These are phyloP conservation scores for Clarireedia sp. DNA, from an alignment of 2,329 filamentous ascomycete genomes.

Conservation along the genomic window DNA sequence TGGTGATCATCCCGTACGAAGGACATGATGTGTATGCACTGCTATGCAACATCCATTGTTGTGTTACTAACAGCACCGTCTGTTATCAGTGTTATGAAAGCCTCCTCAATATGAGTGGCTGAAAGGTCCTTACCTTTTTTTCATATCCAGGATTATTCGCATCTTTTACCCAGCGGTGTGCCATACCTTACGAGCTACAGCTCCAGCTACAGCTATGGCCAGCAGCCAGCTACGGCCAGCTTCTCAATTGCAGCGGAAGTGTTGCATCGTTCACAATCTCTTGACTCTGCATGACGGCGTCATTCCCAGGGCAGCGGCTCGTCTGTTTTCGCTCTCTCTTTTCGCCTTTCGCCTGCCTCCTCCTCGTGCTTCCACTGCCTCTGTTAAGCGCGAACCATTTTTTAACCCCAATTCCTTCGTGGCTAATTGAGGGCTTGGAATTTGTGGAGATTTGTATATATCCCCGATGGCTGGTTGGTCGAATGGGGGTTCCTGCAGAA, in stretches of 20 bases:
- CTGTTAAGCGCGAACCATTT: conserved; percentile 3
- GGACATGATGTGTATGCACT: not conserved
- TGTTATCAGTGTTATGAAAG: conserved; percentile 5
- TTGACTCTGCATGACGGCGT: conserved; percentile 1
- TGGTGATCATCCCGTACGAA: no score
- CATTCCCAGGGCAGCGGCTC: conserved; percentile 9
- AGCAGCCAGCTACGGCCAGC: no score
- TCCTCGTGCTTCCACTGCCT: no score
- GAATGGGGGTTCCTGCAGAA: conserved; percentile 1
- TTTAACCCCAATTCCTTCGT: not conserved
- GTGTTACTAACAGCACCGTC: not conserved
- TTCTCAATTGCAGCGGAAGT: not conserved
- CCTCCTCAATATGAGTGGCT: not conserved
- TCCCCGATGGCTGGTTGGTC: not conserved
- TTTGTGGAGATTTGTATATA: conserved; percentile 3
- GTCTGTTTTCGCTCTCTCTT: not conserved
- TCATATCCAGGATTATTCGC: no score
- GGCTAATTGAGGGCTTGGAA: not conserved
- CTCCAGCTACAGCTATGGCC: no score
- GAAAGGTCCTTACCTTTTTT: not conserved
- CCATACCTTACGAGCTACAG: not conserved
- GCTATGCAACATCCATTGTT: not conserved
- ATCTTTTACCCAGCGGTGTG: conserved; percentile 1
- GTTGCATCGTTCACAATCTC: conserved; percentile 2
- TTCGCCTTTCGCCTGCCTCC: no score